Evolutionary conservation across 2,329 filamentous ascomycete genomes (phyloP).

Genomic region (Colletotrichum horii): DNA sequence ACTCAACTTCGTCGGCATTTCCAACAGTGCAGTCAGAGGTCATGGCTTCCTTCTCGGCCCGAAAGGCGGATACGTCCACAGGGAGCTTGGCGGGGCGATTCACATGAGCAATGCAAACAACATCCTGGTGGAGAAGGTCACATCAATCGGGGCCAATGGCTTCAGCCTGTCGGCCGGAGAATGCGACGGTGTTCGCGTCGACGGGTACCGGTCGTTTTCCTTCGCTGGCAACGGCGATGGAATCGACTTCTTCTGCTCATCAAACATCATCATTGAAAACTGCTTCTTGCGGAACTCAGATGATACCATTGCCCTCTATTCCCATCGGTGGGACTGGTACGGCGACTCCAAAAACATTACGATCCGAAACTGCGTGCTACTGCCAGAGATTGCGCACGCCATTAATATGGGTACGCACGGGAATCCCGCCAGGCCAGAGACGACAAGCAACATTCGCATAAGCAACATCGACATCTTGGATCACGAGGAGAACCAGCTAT

Average conservation of each 20-base stretch:
- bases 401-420: conserved; percentile 42
- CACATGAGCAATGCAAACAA: conserved; percentile 20
- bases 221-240: conserved; percentile 28
- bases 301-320: conserved; percentile 38
- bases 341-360: conserved; percentile 37
- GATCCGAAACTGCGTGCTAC: conserved; percentile 32
- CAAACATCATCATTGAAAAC: conserved; percentile 30
- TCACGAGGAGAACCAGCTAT: conserved; percentile 37
- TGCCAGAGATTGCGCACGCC: conserved; percentile 37
- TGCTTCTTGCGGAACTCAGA: conserved; percentile 41
- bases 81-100: not conserved
- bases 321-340: conserved; percentile 35
- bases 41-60: conserved; percentile 24
- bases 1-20: conserved; percentile 22
- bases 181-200: conserved; percentile 22
- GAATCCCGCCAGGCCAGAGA: conserved; percentile 36
- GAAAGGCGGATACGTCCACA: conserved; percentile 24
- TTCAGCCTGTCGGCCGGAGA: conserved; percentile 25
- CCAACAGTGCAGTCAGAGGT: not conserved
- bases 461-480: conserved; percentile 41
- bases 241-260: conserved; percentile 29
- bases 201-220: conserved; percentile 25
- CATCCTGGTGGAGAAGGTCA: conserved; percentile 23
- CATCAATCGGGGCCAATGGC: conserved; percentile 21
- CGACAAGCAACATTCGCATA: conserved; percentile 30